Percentiles rank a stretch among this genome's conserved stretches.
Conservation (phyloP, 345 rosid species). For the Citrus reticulata region DNA sequence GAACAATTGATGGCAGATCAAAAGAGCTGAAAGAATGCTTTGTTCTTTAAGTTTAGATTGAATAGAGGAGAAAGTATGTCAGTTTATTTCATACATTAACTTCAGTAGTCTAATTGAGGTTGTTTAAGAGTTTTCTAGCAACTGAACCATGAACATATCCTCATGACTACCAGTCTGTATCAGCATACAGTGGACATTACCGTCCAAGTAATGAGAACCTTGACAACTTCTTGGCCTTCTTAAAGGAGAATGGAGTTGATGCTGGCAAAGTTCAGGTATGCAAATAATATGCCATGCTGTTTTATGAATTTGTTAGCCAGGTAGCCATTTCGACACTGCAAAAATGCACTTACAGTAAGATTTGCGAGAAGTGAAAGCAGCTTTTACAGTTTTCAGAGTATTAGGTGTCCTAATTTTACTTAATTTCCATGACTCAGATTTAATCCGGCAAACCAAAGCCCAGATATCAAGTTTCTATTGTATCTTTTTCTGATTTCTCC, state of each 20-base stretch:
- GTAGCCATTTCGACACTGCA: not conserved
- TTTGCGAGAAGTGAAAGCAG: not conserved
- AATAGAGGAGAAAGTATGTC: not conserved
- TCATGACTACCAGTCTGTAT: constrained; percentile 24
- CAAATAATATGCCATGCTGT: not conserved
- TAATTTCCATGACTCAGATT: not conserved
- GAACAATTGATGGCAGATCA: not conserved
- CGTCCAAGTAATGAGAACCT: constrained; percentile 33
- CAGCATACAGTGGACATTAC: constrained; percentile 38
- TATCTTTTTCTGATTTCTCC: not conserved
- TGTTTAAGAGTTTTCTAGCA: not conserved
- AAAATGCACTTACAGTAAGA: not conserved
- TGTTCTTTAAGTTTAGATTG: not conserved
- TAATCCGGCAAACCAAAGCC: not conserved
- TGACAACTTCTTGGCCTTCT: constrained; percentile 26
- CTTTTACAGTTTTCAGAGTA: not conserved
- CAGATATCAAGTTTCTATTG: not conserved
- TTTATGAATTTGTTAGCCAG: not conserved
- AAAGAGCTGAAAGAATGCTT: not conserved
- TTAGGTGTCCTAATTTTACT: not conserved
- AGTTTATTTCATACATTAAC: not conserved
- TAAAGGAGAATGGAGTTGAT: constrained; percentile 29
- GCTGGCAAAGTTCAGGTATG: constrained; percentile 32
- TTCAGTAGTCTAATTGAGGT: not conserved
- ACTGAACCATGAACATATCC: constrained; percentile 3